Evolutionary conservation across 2,329 filamentous ascomycete genomes (phyloP), one percentile per base, ranked within the genome.

Genomic region (Acrocalymma vagum): DNA sequence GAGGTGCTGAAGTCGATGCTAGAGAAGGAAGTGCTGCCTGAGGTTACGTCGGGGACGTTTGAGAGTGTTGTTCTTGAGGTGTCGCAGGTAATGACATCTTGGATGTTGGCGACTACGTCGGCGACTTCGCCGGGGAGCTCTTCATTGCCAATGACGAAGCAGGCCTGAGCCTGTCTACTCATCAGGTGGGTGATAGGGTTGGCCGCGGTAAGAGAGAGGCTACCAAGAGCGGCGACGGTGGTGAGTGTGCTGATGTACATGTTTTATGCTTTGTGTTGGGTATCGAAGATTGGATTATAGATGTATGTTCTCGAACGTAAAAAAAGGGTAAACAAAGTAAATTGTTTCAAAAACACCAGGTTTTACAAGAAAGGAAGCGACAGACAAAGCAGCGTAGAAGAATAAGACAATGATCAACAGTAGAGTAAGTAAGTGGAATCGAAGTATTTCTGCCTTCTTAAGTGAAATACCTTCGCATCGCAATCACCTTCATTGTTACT

Each of bases 11-110:
- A 85, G 75, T 84, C 78, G 69, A 85, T 73, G 31, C 65, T 57
- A 5, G 78, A 82, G 65, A 81, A 84, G 13, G 72, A 72, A 6
- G 75, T 67, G 42, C 58, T 61, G 46, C 76, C 78, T 3, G 78
- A 77, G 3, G 73, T 75, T 4, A 83, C 80, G 52, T 85, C 81
- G 5, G 82, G 82, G 4, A 84, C 79, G 38, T 69, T 71, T 9
- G 69, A 65, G 42, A 84, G 66, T 5, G 81, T 84, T 5, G 65
- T 81, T 14, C 53, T 55, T 11, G 67, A 63, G 14, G 57, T 53
- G 59, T 73, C 69, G 72, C 81, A 84, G 28, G 78, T 83, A 10
- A 84, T 67, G 24, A 53, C 63, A 29, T 56, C 49, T 40, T 72
- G 65, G 41, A 84, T 65, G 9, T 59, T 49, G 14, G 66, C 62